These are phyloP conservation scores for Epichloe coenophiala DNA, from an alignment of 2,329 filamentous ascomycete species.

Conservation along the genomic window DNA sequence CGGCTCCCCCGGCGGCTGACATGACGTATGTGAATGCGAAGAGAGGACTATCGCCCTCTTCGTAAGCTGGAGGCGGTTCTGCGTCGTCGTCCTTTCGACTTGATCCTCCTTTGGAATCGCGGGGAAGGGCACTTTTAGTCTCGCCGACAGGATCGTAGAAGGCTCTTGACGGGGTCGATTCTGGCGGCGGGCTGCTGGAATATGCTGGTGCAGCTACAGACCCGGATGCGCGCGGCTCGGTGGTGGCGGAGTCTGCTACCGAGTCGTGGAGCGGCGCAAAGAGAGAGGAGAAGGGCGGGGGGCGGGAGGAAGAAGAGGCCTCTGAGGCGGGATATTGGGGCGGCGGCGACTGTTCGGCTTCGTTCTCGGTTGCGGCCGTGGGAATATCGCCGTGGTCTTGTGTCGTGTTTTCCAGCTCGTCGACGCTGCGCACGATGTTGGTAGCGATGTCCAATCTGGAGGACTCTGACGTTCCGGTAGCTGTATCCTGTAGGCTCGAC, in stretches of 20 bases:
- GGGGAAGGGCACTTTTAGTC: slow-evolving; percentile 74
- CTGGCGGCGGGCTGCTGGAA: slow-evolving; percentile 23
- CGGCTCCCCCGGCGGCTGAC: slow-evolving; percentile 90
- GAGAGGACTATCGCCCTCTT: slow-evolving; percentile 86
- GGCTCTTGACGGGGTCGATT: slow-evolving; percentile 22
- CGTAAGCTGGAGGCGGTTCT: slow-evolving; percentile 92
- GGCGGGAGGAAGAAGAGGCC: slow-evolving; percentile 38
- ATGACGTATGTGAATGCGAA: slow-evolving; percentile 91
- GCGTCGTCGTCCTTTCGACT: slow-evolving; percentile 68
- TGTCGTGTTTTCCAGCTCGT: slow-evolving; percentile 10
- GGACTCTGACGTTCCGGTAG: slow-evolving; percentile 23
- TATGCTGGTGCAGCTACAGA: slow-evolving; percentile 42
- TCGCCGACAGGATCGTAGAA: slow-evolving; percentile 48
- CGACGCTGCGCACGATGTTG: slow-evolving; percentile 14
- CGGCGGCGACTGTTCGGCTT: slow-evolving; percentile 36
- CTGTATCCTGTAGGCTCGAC: slow-evolving; percentile 21
- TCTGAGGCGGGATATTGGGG: slow-evolving; percentile 46
- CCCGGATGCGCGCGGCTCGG: slow-evolving; percentile 19
- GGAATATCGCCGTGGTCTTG: slow-evolving; percentile 11
- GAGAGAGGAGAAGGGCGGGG: slow-evolving; percentile 47
- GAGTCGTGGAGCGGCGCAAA: slow-evolving; percentile 30
- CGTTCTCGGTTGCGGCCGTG: slow-evolving; percentile 11
- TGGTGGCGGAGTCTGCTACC: slow-evolving; percentile 14
- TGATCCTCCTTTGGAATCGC: slow-evolving; percentile 63
- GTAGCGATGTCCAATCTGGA: slow-evolving; percentile 17